Percentiles rank a stretch among this genome's conserved stretches.
Conservation (phyloP, 1,284 basidiomycete genomes). For the Testicularia cyperi region DNA sequence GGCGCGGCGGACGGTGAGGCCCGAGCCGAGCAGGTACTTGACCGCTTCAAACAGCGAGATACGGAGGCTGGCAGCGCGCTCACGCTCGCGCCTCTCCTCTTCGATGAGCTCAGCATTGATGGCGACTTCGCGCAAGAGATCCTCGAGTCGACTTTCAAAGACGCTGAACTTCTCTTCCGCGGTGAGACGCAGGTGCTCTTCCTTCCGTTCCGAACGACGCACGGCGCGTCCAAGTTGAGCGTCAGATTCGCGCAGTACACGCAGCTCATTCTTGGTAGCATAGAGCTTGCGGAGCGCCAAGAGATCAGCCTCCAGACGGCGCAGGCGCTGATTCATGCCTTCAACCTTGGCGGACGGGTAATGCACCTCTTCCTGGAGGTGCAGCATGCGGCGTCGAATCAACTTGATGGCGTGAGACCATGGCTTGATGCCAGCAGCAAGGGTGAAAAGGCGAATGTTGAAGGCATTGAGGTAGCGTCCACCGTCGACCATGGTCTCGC, state of each 20-base stretch:
- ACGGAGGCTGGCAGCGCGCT: slow-evolving; percentile 35
- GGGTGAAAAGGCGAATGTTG: slow-evolving; percentile 58
- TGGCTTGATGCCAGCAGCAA: slow-evolving; percentile 60
- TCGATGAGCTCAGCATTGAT: slow-evolving; percentile 58
- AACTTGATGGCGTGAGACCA: slow-evolving; percentile 43
- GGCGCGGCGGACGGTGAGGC: slow-evolving; percentile 16
- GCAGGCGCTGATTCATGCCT: slow-evolving; percentile 50
- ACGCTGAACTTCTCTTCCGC: slow-evolving; percentile 53
- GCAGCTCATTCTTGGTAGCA: slow-evolving; percentile 57
- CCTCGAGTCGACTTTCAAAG: slow-evolving; percentile 52
- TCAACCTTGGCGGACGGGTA: slow-evolving; percentile 56
- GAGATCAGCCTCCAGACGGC: slow-evolving; percentile 57
- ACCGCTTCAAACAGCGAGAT: slow-evolving; percentile 45
- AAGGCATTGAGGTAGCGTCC: slow-evolving; percentile 55
- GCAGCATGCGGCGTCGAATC: slow-evolving; percentile 44
- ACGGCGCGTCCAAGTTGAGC: slow-evolving; percentile 57
- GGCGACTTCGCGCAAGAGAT: slow-evolving; percentile 51
- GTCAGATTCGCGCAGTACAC: slow-evolving; percentile 57
- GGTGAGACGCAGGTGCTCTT: slow-evolving; percentile 45
- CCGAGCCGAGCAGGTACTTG: slow-evolving; percentile 46
- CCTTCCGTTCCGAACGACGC: slow-evolving; percentile 52
- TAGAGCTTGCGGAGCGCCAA: slow-evolving; percentile 37
- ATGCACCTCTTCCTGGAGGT: slow-evolving; percentile 55
- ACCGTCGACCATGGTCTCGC: slow-evolving; percentile 55
- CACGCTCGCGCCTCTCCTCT: slow-evolving; percentile 48